These are phyloP conservation scores for Claviceps africana DNA, from an alignment of 2,329 filamentous ascomycete genomes.

Conservation along the genomic window DNA sequence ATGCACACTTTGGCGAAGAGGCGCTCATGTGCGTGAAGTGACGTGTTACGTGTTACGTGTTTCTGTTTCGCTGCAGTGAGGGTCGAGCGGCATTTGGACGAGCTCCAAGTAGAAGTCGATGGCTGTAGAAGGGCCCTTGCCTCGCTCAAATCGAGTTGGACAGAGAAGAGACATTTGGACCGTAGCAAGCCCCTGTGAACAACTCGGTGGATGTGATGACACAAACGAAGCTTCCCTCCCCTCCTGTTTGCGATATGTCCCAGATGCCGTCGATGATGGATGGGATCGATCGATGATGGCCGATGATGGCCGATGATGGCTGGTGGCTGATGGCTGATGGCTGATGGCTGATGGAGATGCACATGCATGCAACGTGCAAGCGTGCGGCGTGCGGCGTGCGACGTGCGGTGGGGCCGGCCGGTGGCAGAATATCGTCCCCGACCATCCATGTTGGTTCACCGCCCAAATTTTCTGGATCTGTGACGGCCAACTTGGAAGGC, in stretches of 20 bases:
- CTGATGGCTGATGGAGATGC: too few species aligned
- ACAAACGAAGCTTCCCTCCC: background rate
- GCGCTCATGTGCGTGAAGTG: slow-evolving; percentile 63
- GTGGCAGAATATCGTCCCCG: slow-evolving; percentile 21
- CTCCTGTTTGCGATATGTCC: too few species aligned
- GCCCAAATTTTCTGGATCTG: slow-evolving; percentile 9
- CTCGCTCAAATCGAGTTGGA: slow-evolving; percentile 31
- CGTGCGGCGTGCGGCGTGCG: too few species aligned
- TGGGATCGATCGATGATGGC: too few species aligned
- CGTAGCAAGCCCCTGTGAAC: background rate
- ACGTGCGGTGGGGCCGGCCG: background rate
- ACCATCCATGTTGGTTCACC: slow-evolving; percentile 17
- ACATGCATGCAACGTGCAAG: too few species aligned
- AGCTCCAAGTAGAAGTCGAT: background rate
- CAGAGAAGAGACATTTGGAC: background rate
- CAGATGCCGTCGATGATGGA: too few species aligned
- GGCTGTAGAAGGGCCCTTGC: background rate
- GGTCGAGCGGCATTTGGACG: background rate
- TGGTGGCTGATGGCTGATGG: too few species aligned
- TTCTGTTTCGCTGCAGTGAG: background rate
- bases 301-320: too few species aligned
- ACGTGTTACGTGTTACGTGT: too few species aligned
- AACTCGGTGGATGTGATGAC: too few species aligned
- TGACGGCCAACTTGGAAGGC: background rate
- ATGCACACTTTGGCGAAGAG: slow-evolving; percentile 61